Evolutionary conservation across 768 basidiomycete species (phyloP).

Genomic region (Auricularia heimuer): DNA sequence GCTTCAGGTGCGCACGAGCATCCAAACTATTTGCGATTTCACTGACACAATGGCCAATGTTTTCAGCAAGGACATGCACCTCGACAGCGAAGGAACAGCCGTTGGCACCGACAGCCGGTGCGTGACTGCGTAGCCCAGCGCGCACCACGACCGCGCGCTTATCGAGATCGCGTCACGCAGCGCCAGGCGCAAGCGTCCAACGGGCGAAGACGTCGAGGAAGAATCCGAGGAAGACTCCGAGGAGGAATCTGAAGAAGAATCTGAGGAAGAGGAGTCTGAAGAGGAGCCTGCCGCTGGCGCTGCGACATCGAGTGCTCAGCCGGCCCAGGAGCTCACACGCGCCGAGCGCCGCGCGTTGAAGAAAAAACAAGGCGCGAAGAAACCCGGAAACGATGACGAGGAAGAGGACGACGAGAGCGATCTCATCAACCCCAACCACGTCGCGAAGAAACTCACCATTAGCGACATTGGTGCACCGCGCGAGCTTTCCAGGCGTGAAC

Average conservation of each 20-base stretch:
- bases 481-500: slow-evolving; percentile 55
- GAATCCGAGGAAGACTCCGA: slow-evolving; percentile 36
- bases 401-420: slow-evolving; percentile 57
- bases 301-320: slow-evolving; percentile 5
- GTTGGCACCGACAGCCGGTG: slow-evolving; percentile 40
- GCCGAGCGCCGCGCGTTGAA: slow-evolving; percentile 70
- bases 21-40: neutral
- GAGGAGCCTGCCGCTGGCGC: slow-evolving; percentile 18
- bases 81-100: slow-evolving; percentile 49
- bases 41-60: slow-evolving; percentile 4
- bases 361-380: slow-evolving; percentile 60
- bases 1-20: slow-evolving; percentile 49
- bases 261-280: slow-evolving; percentile 22
- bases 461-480: slow-evolving; percentile 58
- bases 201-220: slow-evolving; percentile 30
- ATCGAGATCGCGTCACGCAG: slow-evolving; percentile 7
- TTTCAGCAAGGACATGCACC: slow-evolving; percentile 46
- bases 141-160: neutral
- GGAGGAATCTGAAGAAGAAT: slow-evolving; percentile 35
- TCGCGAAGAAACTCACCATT: slow-evolving; percentile 61
- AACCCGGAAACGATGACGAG: slow-evolving; percentile 32
- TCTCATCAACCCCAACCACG: slow-evolving; percentile 69
- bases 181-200: slow-evolving; percentile 12
- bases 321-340: slow-evolving; percentile 47
- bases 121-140: slow-evolving; percentile 10